Conservation (phyloP, 441 rosid species). For the Arabidopsis hybrid region DNA sequence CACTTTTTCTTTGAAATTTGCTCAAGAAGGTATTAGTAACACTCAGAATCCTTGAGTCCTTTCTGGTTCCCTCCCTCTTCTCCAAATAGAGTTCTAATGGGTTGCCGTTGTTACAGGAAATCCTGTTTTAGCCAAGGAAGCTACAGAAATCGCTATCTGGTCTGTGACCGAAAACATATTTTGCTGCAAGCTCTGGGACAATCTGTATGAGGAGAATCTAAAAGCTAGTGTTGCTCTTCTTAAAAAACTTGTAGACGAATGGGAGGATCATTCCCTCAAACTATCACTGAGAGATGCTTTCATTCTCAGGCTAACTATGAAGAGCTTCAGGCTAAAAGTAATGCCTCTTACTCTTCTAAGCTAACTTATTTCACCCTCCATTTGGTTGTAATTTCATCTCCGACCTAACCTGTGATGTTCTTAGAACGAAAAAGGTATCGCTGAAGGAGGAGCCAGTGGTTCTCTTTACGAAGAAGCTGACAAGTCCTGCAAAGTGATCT, state of each 20-base stretch:
- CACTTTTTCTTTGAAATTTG: constrained; percentile 60
- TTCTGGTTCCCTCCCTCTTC: not conserved
- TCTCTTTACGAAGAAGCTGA: constrained; percentile 63
- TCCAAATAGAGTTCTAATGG: constrained; percentile 5
- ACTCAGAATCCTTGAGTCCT: not conserved
- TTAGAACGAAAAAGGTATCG: constrained; percentile 71
- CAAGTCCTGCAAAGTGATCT: constrained; percentile 64
- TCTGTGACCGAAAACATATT: constrained; percentile 68
- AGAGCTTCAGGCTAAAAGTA: constrained; percentile 75
- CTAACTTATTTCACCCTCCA: not conserved
- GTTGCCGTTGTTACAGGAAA: constrained; percentile 49
- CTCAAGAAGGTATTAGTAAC: constrained; percentile 68
- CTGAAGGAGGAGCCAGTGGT: constrained; percentile 47
- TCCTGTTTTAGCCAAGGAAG: constrained; percentile 74
- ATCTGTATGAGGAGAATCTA: constrained; percentile 67
- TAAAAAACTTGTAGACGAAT: constrained; percentile 65
- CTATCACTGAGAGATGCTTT: constrained; percentile 51
- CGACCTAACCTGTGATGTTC: constrained; percentile 24
- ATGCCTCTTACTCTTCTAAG: not conserved
- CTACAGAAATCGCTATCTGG: constrained; percentile 70
- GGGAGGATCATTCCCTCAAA: constrained; percentile 63
- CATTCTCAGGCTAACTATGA: constrained; percentile 55
- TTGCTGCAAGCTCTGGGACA: constrained; percentile 88
- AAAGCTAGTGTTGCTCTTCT: constrained; percentile 67
- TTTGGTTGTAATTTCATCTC: not conserved